These are phyloP conservation scores for Avicennia marina DNA, from an alignment of 257 asterid genomes.

Conservation along the genomic window DNA sequence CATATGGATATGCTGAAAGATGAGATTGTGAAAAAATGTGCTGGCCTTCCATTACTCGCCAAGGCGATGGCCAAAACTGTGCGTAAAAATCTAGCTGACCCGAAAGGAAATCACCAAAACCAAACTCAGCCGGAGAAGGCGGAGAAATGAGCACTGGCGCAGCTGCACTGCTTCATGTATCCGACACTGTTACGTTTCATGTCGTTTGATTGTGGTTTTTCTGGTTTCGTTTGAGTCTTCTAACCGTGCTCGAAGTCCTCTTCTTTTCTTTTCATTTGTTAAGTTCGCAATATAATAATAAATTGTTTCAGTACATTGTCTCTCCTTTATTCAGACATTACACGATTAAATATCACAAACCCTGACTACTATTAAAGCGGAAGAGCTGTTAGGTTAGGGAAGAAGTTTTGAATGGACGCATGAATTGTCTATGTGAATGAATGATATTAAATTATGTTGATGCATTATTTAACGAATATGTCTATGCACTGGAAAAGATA, in stretches of 20 bases:
- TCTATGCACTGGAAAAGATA: too few species aligned
- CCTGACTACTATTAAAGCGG: too few species aligned
- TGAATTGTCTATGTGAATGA: too few species aligned
- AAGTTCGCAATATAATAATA: too few species aligned
- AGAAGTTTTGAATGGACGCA: too few species aligned
- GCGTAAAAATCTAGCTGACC: neutral
- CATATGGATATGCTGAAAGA: neutral
- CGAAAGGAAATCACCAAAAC: neutral
- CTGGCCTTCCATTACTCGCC: conserved; percentile 41
- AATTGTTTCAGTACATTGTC: too few species aligned
- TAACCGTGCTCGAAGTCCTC: neutral
- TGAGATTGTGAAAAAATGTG: conserved; percentile 19
- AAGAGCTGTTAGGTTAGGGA: too few species aligned
- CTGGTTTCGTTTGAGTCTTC: neutral
- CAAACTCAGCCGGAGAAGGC: neutral
- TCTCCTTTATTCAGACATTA: too few species aligned
- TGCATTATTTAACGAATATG: too few species aligned
- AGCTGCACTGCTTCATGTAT: neutral
- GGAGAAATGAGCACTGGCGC: neutral
- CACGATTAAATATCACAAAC: too few species aligned
- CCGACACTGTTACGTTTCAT: neutral
- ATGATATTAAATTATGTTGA: too few species aligned
- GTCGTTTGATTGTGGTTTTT: neutral
- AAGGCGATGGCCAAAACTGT: conserved; percentile 38
- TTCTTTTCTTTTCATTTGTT: too few species aligned